Evolutionary conservation across 148 eudicot genomes (phyloP), one percentile per base, ranked within the genome.

Genomic region (Euryodendron excelsum): DNA sequence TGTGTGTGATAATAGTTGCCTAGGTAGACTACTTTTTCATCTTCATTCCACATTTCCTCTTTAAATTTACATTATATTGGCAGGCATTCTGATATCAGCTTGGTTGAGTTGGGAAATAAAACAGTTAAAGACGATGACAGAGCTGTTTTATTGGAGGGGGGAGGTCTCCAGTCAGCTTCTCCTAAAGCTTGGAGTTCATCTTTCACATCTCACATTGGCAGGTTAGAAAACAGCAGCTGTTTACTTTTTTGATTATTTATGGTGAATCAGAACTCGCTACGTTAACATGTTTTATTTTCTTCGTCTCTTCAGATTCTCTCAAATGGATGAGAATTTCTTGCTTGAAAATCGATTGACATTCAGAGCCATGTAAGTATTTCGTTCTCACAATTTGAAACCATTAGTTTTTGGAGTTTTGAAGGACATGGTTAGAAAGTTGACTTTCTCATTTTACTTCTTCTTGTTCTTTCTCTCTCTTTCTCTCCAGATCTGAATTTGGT

Each of bases 401-500:
- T 28, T 53, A 9, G 20, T 50, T 36, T 63, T 73, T 74, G 18
- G 14, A 72, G 44, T 58, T 59, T 41, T 73, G 28, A 28, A 31
- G 41, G 77, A 50, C 62, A 15, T 36, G 69, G 25, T 28, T 55
- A 41, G 78, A 50, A 64, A 73, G 56, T 21, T 73, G 30, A 77
- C 33, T 44, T 78, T 5, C 65, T 45, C 62, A 47, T 47, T 69
- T 39, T 58, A 44, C 63, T 56, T 56, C 33, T 62, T 48, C 39
- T 60, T 56, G 36, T 25, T 44, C 77, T 80, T 33, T 44, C 64
- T 48, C 75, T 28, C 36, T 69, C 63, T 74, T 59, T 72, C 28
- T 60, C 61, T 86, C 71, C 87, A 94, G 97, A 78, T 86, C 93
- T 72, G 98, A 95, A 81, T 88, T 93, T 87, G 98, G 98, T 74